Base-by-base conservation (phyloP, 139 green algal genomes). In the Trebouxia sp. region DNA sequence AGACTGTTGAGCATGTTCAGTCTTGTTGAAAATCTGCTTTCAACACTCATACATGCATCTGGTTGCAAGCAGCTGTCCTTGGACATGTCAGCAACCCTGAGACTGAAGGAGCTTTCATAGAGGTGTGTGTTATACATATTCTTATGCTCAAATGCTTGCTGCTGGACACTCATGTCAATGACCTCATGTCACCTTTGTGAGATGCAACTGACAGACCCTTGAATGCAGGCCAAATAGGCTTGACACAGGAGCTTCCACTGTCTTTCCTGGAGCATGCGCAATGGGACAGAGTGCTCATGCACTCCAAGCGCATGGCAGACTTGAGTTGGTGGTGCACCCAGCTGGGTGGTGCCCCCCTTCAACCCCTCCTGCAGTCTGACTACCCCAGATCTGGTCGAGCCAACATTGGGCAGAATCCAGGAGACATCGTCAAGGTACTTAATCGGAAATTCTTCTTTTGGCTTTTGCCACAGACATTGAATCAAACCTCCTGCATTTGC, bases 241-340 rank as follows among this genome's bases (percentile, higher is more conserved):
- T 66, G 26, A 43, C 43, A 9, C 62, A 32, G 3, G n/a, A 45
- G 30, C 35, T 72, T 9, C 62, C 62, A 12, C 42, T 72, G 32
- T 30, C 32, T 3, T 72, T 72, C 62, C 32, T 72, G 35, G 62
- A 72, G 0, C 62, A 72, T 26, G 62, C 62, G 43, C 62, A 72
- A 15, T 45, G 3, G 7, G 32, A 39, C 62, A 42, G 62, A 72
- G n/a, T 30, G 8, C 32, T 72, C 5, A 72, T 45, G 32, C 62
- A 72, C n/a, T 35, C 32, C 15, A 72, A 72, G 62, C 62, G 35
- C 62, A n/a, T 72, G 62, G 62, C 17, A 45, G 62, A 72, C 35
- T 35, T 72, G 62, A 35, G 43, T 17, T 72, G 62, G 62, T 72
- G 62, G 62, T 43, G 62, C 35, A 45, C 11, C 10, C 62, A 45